A percentile compares a stretch with the other conserved stretches of the same genome.
Evolutionary conservation across 2,329 filamentous ascomycete species (phyloP).

Genomic region (Trichoderma sp.): DNA sequence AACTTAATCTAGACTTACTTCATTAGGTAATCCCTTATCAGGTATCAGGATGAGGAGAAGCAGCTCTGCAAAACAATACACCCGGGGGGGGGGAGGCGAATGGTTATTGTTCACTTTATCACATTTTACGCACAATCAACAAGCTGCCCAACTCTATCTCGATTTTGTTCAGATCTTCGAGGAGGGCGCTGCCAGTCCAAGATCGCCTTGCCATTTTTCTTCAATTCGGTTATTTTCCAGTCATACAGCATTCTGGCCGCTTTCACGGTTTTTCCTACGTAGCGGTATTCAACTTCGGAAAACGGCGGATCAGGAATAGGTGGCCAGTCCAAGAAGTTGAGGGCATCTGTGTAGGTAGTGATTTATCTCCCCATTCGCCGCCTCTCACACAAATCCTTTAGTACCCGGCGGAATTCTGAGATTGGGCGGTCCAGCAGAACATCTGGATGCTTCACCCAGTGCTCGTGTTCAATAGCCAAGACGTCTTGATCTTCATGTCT

Average conservation of each 20-base stretch:
- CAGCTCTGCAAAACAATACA: not conserved
- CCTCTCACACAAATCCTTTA: not conserved
- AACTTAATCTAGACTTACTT: not conserved
- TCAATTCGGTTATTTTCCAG: not conserved
- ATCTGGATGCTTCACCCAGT: not conserved
- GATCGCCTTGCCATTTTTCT: not conserved
- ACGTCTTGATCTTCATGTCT: not conserved
- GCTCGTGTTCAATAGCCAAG: fast-evolving
- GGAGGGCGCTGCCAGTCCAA: not conserved
- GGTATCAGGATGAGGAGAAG: not conserved
- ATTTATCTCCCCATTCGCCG: fast-evolving
- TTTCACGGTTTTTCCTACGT: not conserved
- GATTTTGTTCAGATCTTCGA: not conserved
- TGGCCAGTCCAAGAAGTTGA: not conserved
- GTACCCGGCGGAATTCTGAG: not conserved
- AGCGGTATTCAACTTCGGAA: not conserved
- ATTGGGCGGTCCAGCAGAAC: not conserved
- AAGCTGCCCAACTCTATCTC: too few relatives aligned
- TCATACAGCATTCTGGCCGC: not conserved
- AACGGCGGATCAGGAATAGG: not conserved
- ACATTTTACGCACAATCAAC: not conserved
- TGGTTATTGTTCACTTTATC: not conserved
- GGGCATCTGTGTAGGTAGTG: not conserved
- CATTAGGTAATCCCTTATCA: not conserved
- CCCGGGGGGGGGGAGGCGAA: not conserved